Evolutionary conservation across 192 early-diverging fungal species (phyloP).

Genomic region (Allomyces macrogynus): DNA sequence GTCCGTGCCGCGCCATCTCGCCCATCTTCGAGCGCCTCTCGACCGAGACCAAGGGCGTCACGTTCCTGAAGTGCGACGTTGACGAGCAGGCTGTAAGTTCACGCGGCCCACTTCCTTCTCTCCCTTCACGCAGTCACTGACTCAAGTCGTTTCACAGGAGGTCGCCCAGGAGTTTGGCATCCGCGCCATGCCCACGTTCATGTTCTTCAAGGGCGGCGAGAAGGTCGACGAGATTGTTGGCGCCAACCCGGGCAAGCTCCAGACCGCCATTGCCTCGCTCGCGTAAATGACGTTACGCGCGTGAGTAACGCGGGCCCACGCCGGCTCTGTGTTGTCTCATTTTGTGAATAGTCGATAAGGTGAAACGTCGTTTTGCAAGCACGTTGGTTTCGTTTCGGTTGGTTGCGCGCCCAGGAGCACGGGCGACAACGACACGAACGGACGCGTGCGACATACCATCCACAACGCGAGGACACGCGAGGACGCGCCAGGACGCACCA

Average conservation of each 20-base stretch:
- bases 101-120: background rate
- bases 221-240: conserved; percentile 30
- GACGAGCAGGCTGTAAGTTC: conserved; percentile 24
- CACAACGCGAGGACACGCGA: too few relatives aligned
- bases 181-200: conserved; percentile 36
- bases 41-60: conserved; percentile 21
- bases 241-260: conserved; percentile 19
- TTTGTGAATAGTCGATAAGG: too few relatives aligned
- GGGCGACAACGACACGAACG: too few relatives aligned
- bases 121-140: background rate
- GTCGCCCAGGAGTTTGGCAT: conserved; percentile 17
- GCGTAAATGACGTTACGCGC: too few relatives aligned
- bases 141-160: conserved; percentile 8
- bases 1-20: conserved; percentile 57
- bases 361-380: too few relatives aligned
- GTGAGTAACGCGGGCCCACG: too few relatives aligned
- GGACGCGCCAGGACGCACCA: too few relatives aligned
- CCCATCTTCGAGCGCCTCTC: conserved; percentile 42
- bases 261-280: too few relatives aligned
- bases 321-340: too few relatives aligned
- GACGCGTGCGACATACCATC: too few relatives aligned
- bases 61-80: conserved; percentile 69
- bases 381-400: too few relatives aligned
- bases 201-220: conserved; percentile 26
- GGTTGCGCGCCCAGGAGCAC: too few relatives aligned